Conservation (phyloP, 2,329 filamentous ascomycete genomes). For the Dothideomycetidae sp. region DNA sequence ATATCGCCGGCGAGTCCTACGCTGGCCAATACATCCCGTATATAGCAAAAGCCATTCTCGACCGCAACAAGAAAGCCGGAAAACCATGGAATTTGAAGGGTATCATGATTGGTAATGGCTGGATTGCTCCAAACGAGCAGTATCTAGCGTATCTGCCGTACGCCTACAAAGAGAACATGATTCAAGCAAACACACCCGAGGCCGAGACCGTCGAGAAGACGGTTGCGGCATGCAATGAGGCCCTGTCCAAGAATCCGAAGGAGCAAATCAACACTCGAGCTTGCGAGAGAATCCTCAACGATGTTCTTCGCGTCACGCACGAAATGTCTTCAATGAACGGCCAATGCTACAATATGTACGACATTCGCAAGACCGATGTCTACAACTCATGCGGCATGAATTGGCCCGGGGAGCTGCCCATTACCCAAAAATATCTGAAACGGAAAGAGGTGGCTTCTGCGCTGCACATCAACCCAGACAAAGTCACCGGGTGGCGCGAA, state of each 20-base stretch:
- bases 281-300: conserved; percentile 66
- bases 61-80: conserved; percentile 59
- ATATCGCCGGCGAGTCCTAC: conserved; percentile 89
- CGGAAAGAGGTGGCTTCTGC: conserved; percentile 64
- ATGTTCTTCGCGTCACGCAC: conserved; percentile 52
- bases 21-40: conserved; percentile 95
- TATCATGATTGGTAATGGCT: conserved; percentile 89
- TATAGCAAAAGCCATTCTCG: conserved; percentile 79
- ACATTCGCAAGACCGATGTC: conserved; percentile 68
- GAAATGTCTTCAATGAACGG: conserved; percentile 30
- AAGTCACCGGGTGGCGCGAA: conserved; percentile 80
- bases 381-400: conserved; percentile 88
- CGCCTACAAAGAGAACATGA: conserved; percentile 60
- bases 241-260: conserved; percentile 43
- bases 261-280: conserved; percentile 50
- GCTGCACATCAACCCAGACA: conserved; percentile 68
- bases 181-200: conserved; percentile 50
- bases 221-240: conserved; percentile 51
- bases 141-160: conserved; percentile 77
- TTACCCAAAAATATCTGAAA: conserved; percentile 72
- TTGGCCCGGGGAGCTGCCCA: conserved; percentile 77
- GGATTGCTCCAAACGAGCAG: conserved; percentile 84
- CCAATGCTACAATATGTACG: conserved; percentile 89
- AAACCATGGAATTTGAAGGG: conserved; percentile 64
- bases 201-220: conserved; percentile 54